Conservation (phyloP, 176 grass and related monocot genomes). For the Phoenix roebelenii region DNA sequence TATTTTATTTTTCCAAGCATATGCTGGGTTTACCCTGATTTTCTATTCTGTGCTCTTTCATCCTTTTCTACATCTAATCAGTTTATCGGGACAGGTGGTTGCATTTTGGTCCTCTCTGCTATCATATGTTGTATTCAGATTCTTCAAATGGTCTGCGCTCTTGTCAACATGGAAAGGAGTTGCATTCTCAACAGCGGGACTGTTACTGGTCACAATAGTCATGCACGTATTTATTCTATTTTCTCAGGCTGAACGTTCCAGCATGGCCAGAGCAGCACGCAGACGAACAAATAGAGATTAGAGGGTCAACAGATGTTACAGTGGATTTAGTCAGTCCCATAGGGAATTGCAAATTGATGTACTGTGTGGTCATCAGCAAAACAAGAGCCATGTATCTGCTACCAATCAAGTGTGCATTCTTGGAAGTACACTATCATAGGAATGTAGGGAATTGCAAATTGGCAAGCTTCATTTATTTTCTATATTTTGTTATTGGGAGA, state of each 20-base stretch:
- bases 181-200: not conserved
- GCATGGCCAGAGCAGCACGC: not conserved
- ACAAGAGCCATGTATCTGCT: too few relatives aligned
- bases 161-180: slow-evolving; percentile 3
- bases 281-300: not conserved
- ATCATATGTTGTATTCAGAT: not conserved
- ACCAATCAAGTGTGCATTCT: too few relatives aligned
- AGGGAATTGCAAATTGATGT: too few relatives aligned
- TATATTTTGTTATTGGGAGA: too few relatives aligned
- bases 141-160: slow-evolving; percentile 1
- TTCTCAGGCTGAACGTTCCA: not conserved
- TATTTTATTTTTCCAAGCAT: too few relatives aligned
- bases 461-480: too few relatives aligned
- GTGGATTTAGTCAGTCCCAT: too few relatives aligned
- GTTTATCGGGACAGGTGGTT: not conserved
- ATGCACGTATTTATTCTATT: not conserved
- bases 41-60: not conserved
- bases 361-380: too few relatives aligned
- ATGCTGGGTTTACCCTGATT: not conserved
- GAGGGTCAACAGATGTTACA: not conserved
- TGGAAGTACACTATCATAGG: too few relatives aligned
- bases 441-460: too few relatives aligned
- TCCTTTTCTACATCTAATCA: not conserved
- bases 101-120: slow-evolving; percentile 1
- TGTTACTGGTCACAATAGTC: slow-evolving; percentile 1